Percentiles rank a stretch among this genome's conserved stretches.
Conservation (phyloP, 2,329 filamentous ascomycete genomes). For the Colletotrichum tabaci region DNA sequence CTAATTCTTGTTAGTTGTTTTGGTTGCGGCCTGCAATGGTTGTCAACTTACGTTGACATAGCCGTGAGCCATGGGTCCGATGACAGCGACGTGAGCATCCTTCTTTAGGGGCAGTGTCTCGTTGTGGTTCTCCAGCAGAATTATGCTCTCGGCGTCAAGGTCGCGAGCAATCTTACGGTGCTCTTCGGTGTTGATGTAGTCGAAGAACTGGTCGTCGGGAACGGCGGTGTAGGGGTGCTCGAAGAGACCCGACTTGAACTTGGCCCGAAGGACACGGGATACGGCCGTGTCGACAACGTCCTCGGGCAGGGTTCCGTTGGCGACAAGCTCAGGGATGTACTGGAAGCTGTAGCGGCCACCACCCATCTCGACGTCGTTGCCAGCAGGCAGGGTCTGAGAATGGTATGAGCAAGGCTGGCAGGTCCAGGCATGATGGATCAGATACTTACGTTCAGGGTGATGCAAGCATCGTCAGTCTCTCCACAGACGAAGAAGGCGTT, state of each 20-base stretch:
- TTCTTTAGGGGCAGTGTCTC: constrained; percentile 70
- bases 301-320: constrained; percentile 72
- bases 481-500: constrained; percentile 75
- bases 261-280: constrained; percentile 74
- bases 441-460: constrained; percentile 68
- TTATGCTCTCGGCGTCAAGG: constrained; percentile 75
- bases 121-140: constrained; percentile 72
- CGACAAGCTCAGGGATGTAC: constrained; percentile 75
- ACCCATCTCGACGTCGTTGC: constrained; percentile 83
- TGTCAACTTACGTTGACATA: constrained; percentile 73
- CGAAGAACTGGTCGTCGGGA: constrained; percentile 66
- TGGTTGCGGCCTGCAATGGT: background rate
- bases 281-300: constrained; percentile 77
- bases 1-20: constrained; percentile 45
- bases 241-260: constrained; percentile 80
- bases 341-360: constrained; percentile 81
- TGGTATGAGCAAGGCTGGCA: constrained; percentile 20
- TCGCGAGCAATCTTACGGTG: constrained; percentile 72
- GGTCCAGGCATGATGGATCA: background rate
- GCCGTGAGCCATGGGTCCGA: constrained; percentile 81
- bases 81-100: constrained; percentile 78
- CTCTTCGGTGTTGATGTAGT: constrained; percentile 74
- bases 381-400: constrained; percentile 71
- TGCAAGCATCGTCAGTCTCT: constrained; percentile 74
- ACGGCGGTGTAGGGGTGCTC: constrained; percentile 77